Conservation (phyloP, 805 yeast genomes). For the Kuraishia cidri region DNA sequence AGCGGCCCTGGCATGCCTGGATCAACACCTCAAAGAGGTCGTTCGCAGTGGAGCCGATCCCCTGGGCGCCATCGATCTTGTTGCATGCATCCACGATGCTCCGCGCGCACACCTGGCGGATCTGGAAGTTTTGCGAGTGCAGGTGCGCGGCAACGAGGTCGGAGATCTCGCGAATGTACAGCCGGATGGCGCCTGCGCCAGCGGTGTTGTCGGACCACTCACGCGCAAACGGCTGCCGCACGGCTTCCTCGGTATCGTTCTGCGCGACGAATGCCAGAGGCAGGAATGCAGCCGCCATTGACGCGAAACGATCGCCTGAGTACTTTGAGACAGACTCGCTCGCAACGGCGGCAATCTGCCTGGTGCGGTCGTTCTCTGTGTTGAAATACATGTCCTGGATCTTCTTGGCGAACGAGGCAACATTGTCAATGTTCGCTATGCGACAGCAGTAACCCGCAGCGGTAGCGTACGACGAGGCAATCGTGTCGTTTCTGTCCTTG, state of each 20-base stretch:
- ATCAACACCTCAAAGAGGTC: slow-evolving; percentile 44
- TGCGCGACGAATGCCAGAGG: slow-evolving; percentile 78
- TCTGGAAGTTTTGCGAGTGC: slow-evolving; percentile 46
- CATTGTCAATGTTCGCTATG: slow-evolving; percentile 41
- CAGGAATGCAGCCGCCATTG: slow-evolving; percentile 53
- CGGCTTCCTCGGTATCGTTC: slow-evolving; percentile 46
- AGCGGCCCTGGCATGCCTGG: slow-evolving; percentile 61
- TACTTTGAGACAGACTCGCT: slow-evolving; percentile 59
- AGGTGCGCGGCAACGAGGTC: slow-evolving; percentile 39
- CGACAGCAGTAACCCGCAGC: slow-evolving; percentile 76
- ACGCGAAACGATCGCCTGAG: slow-evolving; percentile 58
- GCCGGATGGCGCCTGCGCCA: slow-evolving; percentile 56
- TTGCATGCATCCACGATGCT: slow-evolving; percentile 53
- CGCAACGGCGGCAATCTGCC: slow-evolving; percentile 50
- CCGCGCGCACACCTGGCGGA: slow-evolving; percentile 64
- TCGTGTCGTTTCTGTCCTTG: slow-evolving; percentile 62
- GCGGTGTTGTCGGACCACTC: slow-evolving; percentile 77
- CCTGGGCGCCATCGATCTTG: slow-evolving; percentile 25
- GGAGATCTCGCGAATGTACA: slow-evolving; percentile 65
- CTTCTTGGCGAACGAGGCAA: slow-evolving; percentile 42
- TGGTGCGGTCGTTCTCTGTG: slow-evolving; percentile 32
- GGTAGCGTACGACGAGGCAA: slow-evolving; percentile 67
- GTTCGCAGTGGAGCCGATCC: slow-evolving; percentile 16
- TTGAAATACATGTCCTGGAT: slow-evolving; percentile 54
- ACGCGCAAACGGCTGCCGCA: slow-evolving; percentile 38